phyloP scores from a whole-genome alignment of 2,329 filamentous ascomycete genomes.

The Pseudopithomyces chartarum region DNA sequence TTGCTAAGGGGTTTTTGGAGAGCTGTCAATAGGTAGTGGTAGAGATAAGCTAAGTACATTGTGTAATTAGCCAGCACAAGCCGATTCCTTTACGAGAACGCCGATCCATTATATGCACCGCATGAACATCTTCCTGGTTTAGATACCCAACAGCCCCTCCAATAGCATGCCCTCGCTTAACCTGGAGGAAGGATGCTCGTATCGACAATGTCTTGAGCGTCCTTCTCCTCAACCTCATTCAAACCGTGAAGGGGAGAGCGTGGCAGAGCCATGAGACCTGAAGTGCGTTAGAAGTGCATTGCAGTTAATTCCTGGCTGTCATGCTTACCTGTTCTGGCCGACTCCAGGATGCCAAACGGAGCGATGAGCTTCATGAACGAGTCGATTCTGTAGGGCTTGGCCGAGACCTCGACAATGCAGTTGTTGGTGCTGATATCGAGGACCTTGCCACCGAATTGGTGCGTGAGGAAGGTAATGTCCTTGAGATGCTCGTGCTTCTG shows the following conservation, averaged over 20 bases:
- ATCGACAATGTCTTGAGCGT: conserved; percentile 93
- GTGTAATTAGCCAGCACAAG: conserved; percentile 1
- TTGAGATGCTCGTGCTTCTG: conserved; percentile 98
- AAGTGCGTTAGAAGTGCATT: conserved; percentile 17
- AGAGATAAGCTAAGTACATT: conserved; percentile 5
- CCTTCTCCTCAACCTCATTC: conserved; percentile 77
- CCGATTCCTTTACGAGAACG: conserved; percentile 7
- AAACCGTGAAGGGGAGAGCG: conserved; percentile 83
- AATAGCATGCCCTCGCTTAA: conserved; percentile 52
- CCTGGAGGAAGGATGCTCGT: conserved; percentile 91
- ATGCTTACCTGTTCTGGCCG: conserved; percentile 75
- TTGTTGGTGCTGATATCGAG: conserved; percentile 98
- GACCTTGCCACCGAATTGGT: conserved; percentile 98
- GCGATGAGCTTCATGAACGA: conserved; percentile 95
- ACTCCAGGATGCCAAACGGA: conserved; percentile 96
- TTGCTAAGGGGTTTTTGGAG: neutral
- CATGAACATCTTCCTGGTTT: conserved; percentile 8
- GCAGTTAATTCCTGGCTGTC: conserved; percentile 9
- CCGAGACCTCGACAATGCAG: conserved; percentile 96
- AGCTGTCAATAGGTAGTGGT: neutral
- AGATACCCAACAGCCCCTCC: neutral
- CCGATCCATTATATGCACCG: conserved; percentile 15
- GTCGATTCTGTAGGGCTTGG: conserved; percentile 91
- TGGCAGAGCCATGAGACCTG: conserved; percentile 89
- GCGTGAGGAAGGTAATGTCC: conserved; percentile 93